phyloP scores from a whole-genome alignment of 2,329 filamentous ascomycete genomes.

The Thermomyces lanuginosus region DNA sequence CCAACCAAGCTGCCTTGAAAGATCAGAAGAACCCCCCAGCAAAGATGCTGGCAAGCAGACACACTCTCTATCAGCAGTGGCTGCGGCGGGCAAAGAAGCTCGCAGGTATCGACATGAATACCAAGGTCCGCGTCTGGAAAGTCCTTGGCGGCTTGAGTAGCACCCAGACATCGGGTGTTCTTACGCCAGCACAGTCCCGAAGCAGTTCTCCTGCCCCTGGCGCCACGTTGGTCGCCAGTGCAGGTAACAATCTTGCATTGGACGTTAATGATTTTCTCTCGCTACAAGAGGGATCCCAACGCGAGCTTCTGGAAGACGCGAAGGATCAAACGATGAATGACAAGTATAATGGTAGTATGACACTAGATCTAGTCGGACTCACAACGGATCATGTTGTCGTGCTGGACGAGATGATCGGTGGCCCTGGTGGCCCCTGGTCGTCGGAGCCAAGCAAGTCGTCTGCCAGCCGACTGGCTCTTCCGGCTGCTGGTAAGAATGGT shows the following conservation, averaged over 20 bases:
- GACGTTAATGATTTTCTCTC: conserved; percentile 46
- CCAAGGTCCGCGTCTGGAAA: conserved; percentile 64
- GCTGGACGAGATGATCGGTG: conserved; percentile 60
- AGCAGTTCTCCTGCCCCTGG: conserved; percentile 30
- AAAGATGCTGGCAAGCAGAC: conserved; percentile 54
- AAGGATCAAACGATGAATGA: conserved; percentile 55
- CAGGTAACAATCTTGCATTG: conserved; percentile 39
- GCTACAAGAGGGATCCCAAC: conserved; percentile 46
- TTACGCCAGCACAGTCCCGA: conserved; percentile 29
- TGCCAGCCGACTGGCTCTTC: conserved; percentile 35
- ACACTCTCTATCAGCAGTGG: conserved; percentile 56
- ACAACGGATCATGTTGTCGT: conserved; percentile 60
- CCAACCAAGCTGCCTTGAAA: conserved; percentile 44
- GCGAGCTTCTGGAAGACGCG: conserved; percentile 44
- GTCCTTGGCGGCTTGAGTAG: conserved; percentile 34
- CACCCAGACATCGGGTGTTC: conserved; percentile 26
- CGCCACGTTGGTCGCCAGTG: conserved; percentile 24
- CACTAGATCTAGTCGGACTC: conserved; percentile 50
- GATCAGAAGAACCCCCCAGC: conserved; percentile 46
- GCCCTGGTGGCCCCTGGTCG: conserved; percentile 35
- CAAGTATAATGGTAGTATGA: conserved; percentile 61
- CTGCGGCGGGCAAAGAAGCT: conserved; percentile 55
- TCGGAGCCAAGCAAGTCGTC: conserved; percentile 33
- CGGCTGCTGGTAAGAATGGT: conserved; percentile 18
- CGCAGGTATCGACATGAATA: conserved; percentile 48